A percentile compares a stretch with the other conserved stretches of the same genome.
These are phyloP conservation scores for Saccharomycopsis capsularis DNA, from an alignment of 805 yeast species.

Conservation along the genomic window DNA sequence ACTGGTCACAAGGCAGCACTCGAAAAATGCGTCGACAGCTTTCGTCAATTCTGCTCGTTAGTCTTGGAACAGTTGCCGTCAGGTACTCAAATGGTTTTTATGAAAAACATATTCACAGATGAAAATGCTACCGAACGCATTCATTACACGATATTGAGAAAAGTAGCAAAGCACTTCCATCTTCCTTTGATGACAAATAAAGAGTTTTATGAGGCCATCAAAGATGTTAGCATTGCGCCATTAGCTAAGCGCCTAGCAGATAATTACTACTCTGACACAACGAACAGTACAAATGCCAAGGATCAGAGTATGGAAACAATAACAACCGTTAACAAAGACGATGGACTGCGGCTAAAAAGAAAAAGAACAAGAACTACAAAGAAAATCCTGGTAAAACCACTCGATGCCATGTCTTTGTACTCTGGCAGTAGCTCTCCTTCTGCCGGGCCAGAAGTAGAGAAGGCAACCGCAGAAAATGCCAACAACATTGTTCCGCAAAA, in stretches of 20 bases:
- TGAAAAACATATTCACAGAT: constrained; percentile 4
- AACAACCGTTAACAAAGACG: too few relatives aligned
- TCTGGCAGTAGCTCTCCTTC: not conserved
- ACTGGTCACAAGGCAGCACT: not conserved
- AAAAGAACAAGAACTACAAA: not conserved
- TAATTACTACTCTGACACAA: too few relatives aligned
- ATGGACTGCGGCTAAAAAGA: not conserved
- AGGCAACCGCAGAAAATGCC: not conserved
- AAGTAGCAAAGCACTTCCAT: constrained; percentile 1
- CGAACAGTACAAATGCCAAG: too few relatives aligned
- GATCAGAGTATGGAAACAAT: too few relatives aligned
- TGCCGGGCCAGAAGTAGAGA: not conserved
- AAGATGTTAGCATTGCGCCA: not conserved
- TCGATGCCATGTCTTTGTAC: not conserved
- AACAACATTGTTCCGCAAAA: too few relatives aligned
- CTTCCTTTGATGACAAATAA: constrained; percentile 8
- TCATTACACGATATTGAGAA: constrained; percentile 2
- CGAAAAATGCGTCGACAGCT: not conserved
- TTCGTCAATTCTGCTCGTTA: not conserved
- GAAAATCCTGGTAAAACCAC: not conserved
- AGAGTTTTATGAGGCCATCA: constrained; percentile 7
- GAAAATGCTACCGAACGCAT: not conserved
- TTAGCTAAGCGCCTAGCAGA: too few relatives aligned
- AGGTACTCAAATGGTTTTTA: not conserved
- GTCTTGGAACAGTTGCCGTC: not conserved